Evolutionary conservation across 768 basidiomycete species (phyloP).

Genomic region (Lentinula boryana): DNA sequence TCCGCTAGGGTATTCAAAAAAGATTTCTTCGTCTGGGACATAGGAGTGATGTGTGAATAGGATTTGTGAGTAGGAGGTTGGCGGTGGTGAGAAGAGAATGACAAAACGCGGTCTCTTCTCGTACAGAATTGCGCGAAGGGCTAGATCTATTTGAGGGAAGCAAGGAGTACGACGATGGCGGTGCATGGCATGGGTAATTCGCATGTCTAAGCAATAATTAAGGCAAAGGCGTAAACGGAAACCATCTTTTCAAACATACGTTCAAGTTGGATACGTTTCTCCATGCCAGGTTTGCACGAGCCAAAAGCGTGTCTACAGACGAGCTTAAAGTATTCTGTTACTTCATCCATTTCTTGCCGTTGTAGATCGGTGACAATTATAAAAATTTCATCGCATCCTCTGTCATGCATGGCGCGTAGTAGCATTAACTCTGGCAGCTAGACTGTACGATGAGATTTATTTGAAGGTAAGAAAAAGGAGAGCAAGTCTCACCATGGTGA

Average conservation of each 20-base stretch:
- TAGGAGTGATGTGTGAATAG: conserved; percentile 69
- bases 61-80: conserved; percentile 77
- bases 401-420: conserved; percentile 75
- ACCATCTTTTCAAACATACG: conserved; percentile 37
- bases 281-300: conserved; percentile 61
- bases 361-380: conserved; percentile 78
- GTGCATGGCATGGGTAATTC: conserved; percentile 58
- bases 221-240: conserved; percentile 6
- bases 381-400: conserved; percentile 69
- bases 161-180: conserved; percentile 71
- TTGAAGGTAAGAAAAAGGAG: conserved; percentile 5
- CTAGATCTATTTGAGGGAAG: conserved; percentile 78
- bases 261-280: conserved; percentile 62
- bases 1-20: conserved; percentile 73
- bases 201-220: conserved; percentile 42
- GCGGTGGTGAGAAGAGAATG: conserved; percentile 74
- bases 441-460: conserved; percentile 5
- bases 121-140: conserved; percentile 67
- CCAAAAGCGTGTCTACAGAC: conserved; percentile 63
- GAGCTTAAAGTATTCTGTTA: conserved; percentile 73
- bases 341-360: conserved; percentile 75
- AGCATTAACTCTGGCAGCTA: conserved; percentile 79
- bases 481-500: conserved; percentile 57
- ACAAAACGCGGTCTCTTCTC: conserved; percentile 75
- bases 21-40: conserved; percentile 67